Base-by-base conservation (phyloP, 345 rosid species). In the Aquilaria malaccensis region DNA sequence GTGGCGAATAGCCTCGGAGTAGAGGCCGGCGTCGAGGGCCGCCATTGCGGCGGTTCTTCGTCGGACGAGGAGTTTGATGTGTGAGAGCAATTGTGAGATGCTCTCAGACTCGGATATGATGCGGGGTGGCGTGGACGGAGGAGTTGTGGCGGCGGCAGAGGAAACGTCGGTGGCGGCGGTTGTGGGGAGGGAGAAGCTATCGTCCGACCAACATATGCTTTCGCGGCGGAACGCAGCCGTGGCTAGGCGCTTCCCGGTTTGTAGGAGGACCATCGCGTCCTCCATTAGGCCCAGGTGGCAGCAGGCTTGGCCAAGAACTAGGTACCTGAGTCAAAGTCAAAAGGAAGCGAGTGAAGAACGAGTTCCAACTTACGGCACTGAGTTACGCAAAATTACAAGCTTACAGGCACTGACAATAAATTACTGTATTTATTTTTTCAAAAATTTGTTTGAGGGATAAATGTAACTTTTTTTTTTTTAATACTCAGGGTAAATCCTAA, bases 231-330 rank as follows among this genome's bases (percentile, higher is more conserved):
- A 85, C 60, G 90, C 97, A 10, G 95, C 97, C 10, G 86, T 76
- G 52, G 97, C 83, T 29, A 90, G 81, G 63, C 97, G 92, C 77
- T 85, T 90, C 0, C 92, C 97, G 58, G 88, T 87, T 66, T 87
- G 97, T 52, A 90, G 88, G 0, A 90, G 83, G 56, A 76, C 92
- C 95, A 90, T 79, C 3, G 97, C 95, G 68, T 90, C 97, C 76
- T 90, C 97, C 95, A 90, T 83, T 4, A 90, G 76, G 37, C 97
- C 97, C 2, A 90, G 72, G 62, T 87, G 89, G 75, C 87, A 78
- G 64, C 97, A 90, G 9, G 95, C 97, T 77, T 87, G 89, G 14
- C 97, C 97, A 51, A 87, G 59, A 31, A 87, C 81, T 65, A 74
- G 58, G 67, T 85, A 90, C 80, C 97, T 90, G 76, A 7, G 6